Conservation (phyloP, 1,284 basidiomycete species). For the Singerocomus inundabilis region DNA sequence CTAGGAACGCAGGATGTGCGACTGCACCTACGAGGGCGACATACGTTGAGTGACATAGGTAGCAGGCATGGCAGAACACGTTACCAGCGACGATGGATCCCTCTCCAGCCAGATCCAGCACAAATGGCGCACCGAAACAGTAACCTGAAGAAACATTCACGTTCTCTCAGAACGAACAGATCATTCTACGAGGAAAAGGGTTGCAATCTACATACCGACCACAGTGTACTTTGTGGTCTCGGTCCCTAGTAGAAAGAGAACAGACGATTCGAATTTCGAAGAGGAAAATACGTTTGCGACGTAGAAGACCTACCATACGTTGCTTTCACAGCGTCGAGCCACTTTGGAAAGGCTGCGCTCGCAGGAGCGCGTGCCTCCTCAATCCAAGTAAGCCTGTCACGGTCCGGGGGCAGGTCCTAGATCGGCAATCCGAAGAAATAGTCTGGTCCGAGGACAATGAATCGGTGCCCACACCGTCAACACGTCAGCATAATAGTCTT, state of each 20-base stretch:
- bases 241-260: conserved; percentile 5
- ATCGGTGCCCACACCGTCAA: conserved; percentile 5
- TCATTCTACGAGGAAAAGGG: background rate
- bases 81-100: conserved; percentile 46
- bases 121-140: conserved; percentile 55
- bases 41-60: background rate
- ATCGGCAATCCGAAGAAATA: conserved; percentile 28
- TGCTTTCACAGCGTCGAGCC: conserved; percentile 20
- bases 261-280: background rate
- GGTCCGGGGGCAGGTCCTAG: conserved; percentile 6
- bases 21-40: conserved; percentile 41
- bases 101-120: conserved; percentile 42
- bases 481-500: conserved; percentile 47
- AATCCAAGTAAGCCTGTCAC: conserved; percentile 19
- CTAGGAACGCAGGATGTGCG: conserved; percentile 56
- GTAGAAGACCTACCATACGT: conserved; percentile 8
- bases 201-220: conserved; percentile 33
- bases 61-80: background rate
- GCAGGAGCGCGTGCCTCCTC: conserved; percentile 8
- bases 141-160: conserved; percentile 39
- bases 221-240: conserved; percentile 33
- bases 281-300: background rate
- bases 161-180: background rate
- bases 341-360: conserved; percentile 2
- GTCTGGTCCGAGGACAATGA: conserved; percentile 29